Conservation (phyloP, 768 basidiomycete species). For the Boletus insuetus region DNA sequence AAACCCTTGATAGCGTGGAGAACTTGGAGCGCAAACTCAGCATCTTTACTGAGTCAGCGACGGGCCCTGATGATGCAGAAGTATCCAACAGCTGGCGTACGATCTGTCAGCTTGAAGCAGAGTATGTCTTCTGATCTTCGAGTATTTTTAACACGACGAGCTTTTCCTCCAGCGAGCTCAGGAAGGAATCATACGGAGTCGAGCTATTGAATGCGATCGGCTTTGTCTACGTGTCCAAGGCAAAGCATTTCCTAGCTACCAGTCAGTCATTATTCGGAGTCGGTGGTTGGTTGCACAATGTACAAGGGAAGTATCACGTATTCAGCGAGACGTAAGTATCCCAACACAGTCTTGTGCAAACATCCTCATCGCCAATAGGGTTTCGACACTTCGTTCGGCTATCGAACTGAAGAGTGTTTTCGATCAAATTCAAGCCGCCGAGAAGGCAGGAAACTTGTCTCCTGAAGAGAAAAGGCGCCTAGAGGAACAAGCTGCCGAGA, state of each 20-base stretch:
- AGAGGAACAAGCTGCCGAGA: conserved; percentile 92
- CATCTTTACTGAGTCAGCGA: conserved; percentile 84
- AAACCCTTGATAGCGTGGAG: conserved; percentile 42
- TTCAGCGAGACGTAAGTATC: conserved; percentile 86
- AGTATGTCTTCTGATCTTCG: conserved; percentile 46
- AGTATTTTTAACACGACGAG: conserved; percentile 2
- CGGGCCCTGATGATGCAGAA: conserved; percentile 63
- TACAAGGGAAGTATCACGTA: conserved; percentile 89
- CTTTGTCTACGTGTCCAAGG: conserved; percentile 79
- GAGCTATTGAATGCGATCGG: conserved; percentile 85
- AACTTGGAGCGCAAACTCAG: conserved; percentile 79
- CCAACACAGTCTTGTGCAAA: neutral
- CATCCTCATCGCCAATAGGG: conserved; percentile 40
- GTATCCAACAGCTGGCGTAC: conserved; percentile 71
- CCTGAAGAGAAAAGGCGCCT: conserved; percentile 79
- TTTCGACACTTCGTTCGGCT: conserved; percentile 81
- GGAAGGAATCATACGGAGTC: conserved; percentile 82
- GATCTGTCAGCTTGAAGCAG: conserved; percentile 78
- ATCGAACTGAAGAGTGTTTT: conserved; percentile 89
- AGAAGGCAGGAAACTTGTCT: conserved; percentile 74
- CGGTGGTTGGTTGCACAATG: conserved; percentile 91
- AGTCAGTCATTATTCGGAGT: conserved; percentile 70
- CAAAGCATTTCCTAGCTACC: conserved; percentile 79
- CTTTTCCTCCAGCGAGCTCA: conserved; percentile 57
- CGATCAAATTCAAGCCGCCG: conserved; percentile 88